Conservation (phyloP, 495 filamentous ascomycete species). For the Xylaria sp. region DNA sequence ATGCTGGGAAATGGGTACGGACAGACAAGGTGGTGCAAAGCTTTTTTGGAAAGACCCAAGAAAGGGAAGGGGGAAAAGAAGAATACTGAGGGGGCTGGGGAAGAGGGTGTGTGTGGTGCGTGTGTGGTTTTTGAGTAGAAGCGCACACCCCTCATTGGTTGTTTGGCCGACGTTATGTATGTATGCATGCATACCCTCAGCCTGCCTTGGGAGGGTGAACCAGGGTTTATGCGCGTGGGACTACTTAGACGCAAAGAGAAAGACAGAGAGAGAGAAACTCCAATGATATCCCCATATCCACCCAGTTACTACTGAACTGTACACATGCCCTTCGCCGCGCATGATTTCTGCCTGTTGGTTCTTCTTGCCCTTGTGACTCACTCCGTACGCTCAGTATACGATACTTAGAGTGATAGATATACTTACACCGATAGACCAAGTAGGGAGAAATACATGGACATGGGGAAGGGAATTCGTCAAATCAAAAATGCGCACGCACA, state of each 20-base stretch:
- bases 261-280: constrained; percentile 3
- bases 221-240: constrained; percentile 11
- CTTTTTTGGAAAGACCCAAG: not conserved
- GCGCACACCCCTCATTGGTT: constrained; percentile 15
- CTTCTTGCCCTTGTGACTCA: constrained; percentile 15
- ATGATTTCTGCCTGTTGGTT: constrained; percentile 20
- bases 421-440: not conserved
- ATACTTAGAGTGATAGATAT: not conserved
- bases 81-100: not conserved
- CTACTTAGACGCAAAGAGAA: not conserved
- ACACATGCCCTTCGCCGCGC: constrained; percentile 9
- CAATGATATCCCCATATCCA: constrained; percentile 23
- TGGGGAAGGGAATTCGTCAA: not conserved
- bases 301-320: no score
- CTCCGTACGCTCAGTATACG: no score
- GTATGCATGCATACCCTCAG: not conserved
- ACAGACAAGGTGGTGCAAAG: not conserved
- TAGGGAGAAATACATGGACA: not conserved
- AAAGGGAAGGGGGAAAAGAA: not conserved
- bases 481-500: not conserved
- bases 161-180: constrained; percentile 13
- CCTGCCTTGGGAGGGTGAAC: constrained; percentile 1
- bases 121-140: not conserved
- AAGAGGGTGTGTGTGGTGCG: not conserved
- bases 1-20: not conserved